These are phyloP conservation scores for Dysphania ambrosioides DNA, from an alignment of 148 eudicot species.

Conservation along the genomic window DNA sequence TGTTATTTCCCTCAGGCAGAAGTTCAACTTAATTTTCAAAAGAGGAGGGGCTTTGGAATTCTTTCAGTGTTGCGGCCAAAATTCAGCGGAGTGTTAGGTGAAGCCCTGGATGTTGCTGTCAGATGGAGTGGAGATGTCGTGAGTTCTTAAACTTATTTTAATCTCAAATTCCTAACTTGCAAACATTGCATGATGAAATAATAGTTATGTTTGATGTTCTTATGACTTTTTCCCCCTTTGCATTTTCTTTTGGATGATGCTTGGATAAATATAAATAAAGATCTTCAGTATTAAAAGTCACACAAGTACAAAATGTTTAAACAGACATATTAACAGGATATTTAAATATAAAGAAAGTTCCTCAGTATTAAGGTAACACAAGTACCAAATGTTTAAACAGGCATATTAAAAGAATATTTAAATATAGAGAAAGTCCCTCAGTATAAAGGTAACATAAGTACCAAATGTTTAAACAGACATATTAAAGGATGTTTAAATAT, in stretches of 20 bases:
- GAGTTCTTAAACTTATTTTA: constrained; percentile 32
- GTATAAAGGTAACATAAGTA: no score
- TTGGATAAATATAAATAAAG: not conserved
- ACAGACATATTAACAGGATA: no score
- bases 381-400: no score
- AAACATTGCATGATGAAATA: not conserved
- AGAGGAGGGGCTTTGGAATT: constrained; percentile 89
- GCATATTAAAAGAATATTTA: no score
- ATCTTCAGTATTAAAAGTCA: not conserved
- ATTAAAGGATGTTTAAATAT: no score
- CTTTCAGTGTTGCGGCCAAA: constrained; percentile 84
- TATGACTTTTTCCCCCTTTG: not conserved
- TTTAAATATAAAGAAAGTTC: no score
- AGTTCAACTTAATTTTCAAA: constrained; percentile 86
- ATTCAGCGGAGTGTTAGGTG: constrained; percentile 93
- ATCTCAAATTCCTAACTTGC: constrained; percentile 5
- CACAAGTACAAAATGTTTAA: not conserved
- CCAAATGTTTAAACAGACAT: no score
- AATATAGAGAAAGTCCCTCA: no score
- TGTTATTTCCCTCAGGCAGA: constrained; percentile 63
- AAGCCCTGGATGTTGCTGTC: constrained; percentile 96
- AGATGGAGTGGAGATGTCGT: constrained; percentile 99
- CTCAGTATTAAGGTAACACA: no score
- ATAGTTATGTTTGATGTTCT: not conserved
- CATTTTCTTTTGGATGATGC: not conserved